Evolutionary conservation across 305 asterid genomes (phyloP).

Genomic region (Fraxinus albicans): DNA sequence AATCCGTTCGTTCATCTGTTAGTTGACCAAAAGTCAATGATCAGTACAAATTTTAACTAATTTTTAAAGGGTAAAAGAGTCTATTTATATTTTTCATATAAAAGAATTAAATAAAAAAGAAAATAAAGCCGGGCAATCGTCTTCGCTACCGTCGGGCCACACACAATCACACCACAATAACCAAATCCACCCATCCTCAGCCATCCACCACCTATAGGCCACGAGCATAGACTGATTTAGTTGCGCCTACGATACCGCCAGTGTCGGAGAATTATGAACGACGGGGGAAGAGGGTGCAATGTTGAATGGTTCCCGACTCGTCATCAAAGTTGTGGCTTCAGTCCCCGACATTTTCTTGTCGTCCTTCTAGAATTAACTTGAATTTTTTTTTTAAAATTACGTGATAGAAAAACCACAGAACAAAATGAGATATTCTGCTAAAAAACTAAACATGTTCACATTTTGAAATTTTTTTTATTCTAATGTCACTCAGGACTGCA

Average conservation of each 20-base stretch:
- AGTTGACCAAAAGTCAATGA: too few relatives aligned
- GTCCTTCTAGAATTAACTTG: constrained; percentile 28
- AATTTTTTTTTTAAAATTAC: not conserved
- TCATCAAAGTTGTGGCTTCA: constrained; percentile 33
- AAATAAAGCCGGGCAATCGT: too few relatives aligned
- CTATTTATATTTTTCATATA: too few relatives aligned
- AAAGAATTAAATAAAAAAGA: too few relatives aligned
- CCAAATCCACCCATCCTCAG: too few relatives aligned
- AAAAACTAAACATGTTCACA: constrained; percentile 18
- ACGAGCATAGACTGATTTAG: constrained; percentile 40
- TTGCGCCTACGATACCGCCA: constrained; percentile 25
- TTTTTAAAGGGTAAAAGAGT: too few relatives aligned
- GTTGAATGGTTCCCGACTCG: constrained; percentile 34
- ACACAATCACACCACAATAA: too few relatives aligned
- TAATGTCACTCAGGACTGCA: not conserved
- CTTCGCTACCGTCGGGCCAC: too few relatives aligned
- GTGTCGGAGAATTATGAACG: constrained; percentile 10
- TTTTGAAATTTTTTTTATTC: constrained; percentile 9
- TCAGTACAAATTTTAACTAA: too few relatives aligned
- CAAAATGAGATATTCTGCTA: constrained; percentile 29
- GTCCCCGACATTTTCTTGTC: constrained; percentile 33
- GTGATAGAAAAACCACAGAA: not conserved
- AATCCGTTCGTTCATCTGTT: too few relatives aligned
- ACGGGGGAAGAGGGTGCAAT: constrained; percentile 9
- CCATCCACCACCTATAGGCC: constrained; percentile 3